Percentiles rank a stretch among this genome's conserved stretches.
phyloP scores from a whole-genome alignment of 2,329 filamentous ascomycete species.

The Exophiala dermatitidis region DNA sequence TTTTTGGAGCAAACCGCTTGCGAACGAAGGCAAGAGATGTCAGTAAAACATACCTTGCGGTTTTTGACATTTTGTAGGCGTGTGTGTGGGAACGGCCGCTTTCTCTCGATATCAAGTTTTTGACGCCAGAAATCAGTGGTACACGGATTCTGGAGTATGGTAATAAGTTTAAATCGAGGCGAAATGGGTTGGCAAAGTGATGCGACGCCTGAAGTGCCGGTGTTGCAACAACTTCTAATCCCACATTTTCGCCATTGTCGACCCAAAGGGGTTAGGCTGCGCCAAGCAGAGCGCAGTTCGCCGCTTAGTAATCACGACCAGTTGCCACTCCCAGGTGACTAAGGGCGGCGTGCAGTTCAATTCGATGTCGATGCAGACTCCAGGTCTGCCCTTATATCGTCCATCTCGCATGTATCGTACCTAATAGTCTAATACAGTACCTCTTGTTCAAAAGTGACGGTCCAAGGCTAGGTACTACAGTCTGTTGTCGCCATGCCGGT shows the following conservation, averaged over 20 bases:
- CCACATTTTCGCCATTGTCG: constrained; percentile 2
- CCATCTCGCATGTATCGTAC: too few species aligned
- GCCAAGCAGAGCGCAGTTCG: constrained; percentile 1
- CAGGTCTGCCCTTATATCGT: too few species aligned
- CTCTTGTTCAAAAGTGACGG: too few species aligned
- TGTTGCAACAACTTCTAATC: not conserved
- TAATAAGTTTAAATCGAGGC: not conserved
- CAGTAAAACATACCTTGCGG: constrained; percentile 18
- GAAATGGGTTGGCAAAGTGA: constrained; percentile 7
- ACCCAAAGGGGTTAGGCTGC: constrained; percentile 2
- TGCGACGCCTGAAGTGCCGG: not conserved
- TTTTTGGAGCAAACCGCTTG: too few species aligned
- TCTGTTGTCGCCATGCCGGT: too few species aligned
- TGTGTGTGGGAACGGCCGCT: not conserved
- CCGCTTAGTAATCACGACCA: not conserved
- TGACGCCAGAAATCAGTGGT: too few species aligned
- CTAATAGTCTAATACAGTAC: too few species aligned
- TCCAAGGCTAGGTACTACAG: too few species aligned
- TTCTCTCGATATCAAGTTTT: not conserved
- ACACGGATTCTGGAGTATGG: not conserved
- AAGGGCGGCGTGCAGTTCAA: too few species aligned
- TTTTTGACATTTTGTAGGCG: constrained; percentile 23
- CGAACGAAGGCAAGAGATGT: not conserved
- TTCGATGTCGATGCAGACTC: too few species aligned
- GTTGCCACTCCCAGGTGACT: too few species aligned